Conservation (phyloP, 306 rosid species). For the Chamaecrista fasciculata region DNA sequence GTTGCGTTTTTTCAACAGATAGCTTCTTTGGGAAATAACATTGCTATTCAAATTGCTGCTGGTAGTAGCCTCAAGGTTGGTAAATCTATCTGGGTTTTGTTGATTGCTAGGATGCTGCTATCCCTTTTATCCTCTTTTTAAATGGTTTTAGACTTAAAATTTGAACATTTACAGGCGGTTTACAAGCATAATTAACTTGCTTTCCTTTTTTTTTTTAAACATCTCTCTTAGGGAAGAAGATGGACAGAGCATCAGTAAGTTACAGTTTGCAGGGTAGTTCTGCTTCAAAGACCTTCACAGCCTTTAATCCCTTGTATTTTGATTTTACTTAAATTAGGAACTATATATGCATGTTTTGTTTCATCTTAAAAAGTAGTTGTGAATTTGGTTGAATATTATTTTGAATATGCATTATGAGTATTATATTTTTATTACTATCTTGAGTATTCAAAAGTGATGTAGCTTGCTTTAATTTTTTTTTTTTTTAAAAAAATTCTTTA, state of each 20-base stretch:
- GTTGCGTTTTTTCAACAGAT: conserved; percentile 74
- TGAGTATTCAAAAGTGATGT: too few relatives aligned
- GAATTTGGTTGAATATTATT: too few relatives aligned
- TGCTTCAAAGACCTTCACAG: conserved; percentile 53
- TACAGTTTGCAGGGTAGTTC: conserved; percentile 59
- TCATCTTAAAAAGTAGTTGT: too few relatives aligned
- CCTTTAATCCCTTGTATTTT: conserved; percentile 75
- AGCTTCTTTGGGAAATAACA: conserved; percentile 78
- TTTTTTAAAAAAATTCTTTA: too few relatives aligned
- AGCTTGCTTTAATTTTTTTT: too few relatives aligned
- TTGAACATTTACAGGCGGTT: conserved; percentile 53
- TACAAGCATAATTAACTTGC: conserved; percentile 48
- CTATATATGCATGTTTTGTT: too few relatives aligned
- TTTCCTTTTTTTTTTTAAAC: neutral
- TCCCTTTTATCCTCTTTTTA: neutral
- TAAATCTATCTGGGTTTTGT: conserved; percentile 9
- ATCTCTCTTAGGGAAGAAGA: conserved; percentile 55
- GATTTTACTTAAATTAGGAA: too few relatives aligned
- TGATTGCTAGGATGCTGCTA: too few relatives aligned
- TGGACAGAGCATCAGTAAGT: conserved; percentile 52
- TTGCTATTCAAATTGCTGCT: conserved; percentile 82
- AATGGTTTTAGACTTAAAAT: neutral
- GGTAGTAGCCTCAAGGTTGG: conserved; percentile 78
- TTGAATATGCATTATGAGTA: too few relatives aligned
- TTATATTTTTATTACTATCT: too few relatives aligned